Percentiles rank a stretch among this genome's conserved stretches.
Evolutionary conservation across 1,139 yeast species (phyloP).

Genomic region (Suhomyces taliae): DNA sequence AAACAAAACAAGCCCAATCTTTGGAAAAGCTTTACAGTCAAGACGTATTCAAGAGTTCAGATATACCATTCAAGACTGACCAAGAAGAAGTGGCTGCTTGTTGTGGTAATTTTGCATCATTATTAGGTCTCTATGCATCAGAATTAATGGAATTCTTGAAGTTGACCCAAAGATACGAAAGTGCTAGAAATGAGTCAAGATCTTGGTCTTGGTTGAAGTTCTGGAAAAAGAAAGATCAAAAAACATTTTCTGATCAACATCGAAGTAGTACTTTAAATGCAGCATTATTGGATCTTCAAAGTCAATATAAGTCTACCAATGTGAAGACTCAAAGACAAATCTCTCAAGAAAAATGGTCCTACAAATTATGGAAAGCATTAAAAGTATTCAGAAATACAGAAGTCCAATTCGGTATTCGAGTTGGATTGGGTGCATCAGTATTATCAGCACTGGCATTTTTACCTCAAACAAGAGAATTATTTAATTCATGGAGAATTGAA

Average conservation of each 20-base stretch:
- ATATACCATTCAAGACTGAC: slow-evolving; percentile 51
- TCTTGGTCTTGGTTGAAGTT: slow-evolving; percentile 56
- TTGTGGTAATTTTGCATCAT: slow-evolving; percentile 75
- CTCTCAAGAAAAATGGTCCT: slow-evolving; percentile 13
- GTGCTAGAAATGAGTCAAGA: slow-evolving; percentile 24
- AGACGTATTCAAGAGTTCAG: slow-evolving; percentile 46
- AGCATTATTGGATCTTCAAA: slow-evolving; percentile 37
- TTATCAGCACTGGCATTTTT: slow-evolving; percentile 69
- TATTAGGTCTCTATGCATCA: slow-evolving; percentile 61
- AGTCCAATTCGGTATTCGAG: slow-evolving; percentile 76
- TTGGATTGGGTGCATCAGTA: slow-evolving; percentile 72
- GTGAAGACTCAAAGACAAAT: background rate
- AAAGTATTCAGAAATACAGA: slow-evolving; percentile 55
- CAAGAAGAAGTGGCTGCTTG: slow-evolving; percentile 84
- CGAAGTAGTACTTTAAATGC: slow-evolving; percentile 29
- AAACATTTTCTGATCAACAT: slow-evolving; percentile 2
- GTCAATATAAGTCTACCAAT: slow-evolving; percentile 23
- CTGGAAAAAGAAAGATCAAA: slow-evolving; percentile 32
- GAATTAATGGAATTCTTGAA: slow-evolving; percentile 54
- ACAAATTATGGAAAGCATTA: slow-evolving; percentile 32
- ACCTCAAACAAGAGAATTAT: slow-evolving; percentile 52
- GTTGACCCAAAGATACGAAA: slow-evolving; percentile 45
- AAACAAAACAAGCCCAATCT: slow-evolving; percentile 56
- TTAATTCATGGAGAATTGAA: slow-evolving; percentile 73
- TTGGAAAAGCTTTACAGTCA: slow-evolving; percentile 60